Evolutionary conservation across 306 rosid genomes (phyloP).

Genomic region (Trifolium fragiferum): DNA sequence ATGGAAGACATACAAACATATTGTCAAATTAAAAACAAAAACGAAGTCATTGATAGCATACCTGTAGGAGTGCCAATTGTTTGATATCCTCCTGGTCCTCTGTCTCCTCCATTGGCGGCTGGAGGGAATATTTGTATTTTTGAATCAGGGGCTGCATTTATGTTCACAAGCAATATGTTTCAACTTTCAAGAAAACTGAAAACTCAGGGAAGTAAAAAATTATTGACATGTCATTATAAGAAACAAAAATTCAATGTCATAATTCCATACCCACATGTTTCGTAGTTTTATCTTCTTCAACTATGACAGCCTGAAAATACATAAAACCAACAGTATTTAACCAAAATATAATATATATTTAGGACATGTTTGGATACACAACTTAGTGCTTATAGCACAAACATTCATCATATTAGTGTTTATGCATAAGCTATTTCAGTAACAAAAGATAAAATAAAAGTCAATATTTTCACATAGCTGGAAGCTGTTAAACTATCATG

Average conservation of each 20-base stretch:
- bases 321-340: conserved; percentile 27
- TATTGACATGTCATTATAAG: conserved; percentile 8
- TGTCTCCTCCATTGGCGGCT: conserved; percentile 64
- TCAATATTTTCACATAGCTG: not conserved
- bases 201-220: conserved; percentile 29
- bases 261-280: conserved; percentile 68
- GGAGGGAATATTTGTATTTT: conserved; percentile 89
- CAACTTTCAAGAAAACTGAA: conserved; percentile 33
- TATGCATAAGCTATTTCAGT: not conserved
- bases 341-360: conserved; percentile 9
- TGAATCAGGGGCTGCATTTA: conserved; percentile 61
- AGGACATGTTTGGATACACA: not conserved
- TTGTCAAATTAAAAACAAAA: not conserved
- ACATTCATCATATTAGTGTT: not conserved
- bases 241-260: conserved; percentile 6
- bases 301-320: conserved; percentile 59
- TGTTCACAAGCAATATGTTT: conserved; percentile 22
- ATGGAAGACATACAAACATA: conserved; percentile 1
- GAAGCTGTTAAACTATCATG: not conserved
- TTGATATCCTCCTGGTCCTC: conserved; percentile 76
- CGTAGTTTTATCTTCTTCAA: conserved; percentile 54
- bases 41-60: conserved; percentile 50
- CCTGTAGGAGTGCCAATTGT: conserved; percentile 74
- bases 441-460: not conserved
- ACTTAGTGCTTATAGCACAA: not conserved